phyloP scores from a whole-genome alignment of 257 asterid species.

The Echium plantagineum region DNA sequence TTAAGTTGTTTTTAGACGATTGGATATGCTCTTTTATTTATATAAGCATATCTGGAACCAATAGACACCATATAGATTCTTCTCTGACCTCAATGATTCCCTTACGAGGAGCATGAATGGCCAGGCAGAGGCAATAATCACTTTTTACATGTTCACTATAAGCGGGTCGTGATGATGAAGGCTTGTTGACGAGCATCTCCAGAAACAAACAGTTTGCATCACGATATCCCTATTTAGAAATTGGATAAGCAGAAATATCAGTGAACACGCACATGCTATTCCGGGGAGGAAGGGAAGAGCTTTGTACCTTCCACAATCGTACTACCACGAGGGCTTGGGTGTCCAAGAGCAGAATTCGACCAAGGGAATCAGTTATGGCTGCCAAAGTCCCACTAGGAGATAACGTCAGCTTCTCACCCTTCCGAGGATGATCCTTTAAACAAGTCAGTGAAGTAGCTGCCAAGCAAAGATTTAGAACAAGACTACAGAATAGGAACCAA shows the following conservation, averaged over 20 bases:
- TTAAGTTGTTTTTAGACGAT: no score
- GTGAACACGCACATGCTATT: neutral
- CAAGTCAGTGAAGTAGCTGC: slow-evolving; percentile 89
- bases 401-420: slow-evolving; percentile 89
- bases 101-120: slow-evolving; percentile 94
- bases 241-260: neutral
- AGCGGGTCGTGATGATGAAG: slow-evolving; percentile 24
- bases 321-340: slow-evolving; percentile 93
- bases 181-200: slow-evolving; percentile 76
- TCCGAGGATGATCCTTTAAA: slow-evolving; percentile 86
- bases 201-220: slow-evolving; percentile 92
- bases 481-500: slow-evolving; percentile 9
- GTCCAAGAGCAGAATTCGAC: slow-evolving; percentile 90
- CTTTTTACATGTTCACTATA: slow-evolving; percentile 40
- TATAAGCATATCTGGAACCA: no score
- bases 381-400: slow-evolving; percentile 96
- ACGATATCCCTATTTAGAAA: slow-evolving; percentile 75
- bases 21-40: no score
- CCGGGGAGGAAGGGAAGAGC: neutral
- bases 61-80: slow-evolving; percentile 3
- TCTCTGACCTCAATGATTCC: slow-evolving; percentile 80
- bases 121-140: slow-evolving; percentile 84
- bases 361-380: slow-evolving; percentile 96
- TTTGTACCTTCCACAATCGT: slow-evolving; percentile 82
- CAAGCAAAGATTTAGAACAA: slow-evolving; percentile 16